phyloP scores from a whole-genome alignment of 257 asterid species.

The Solanum sitiens region DNA sequence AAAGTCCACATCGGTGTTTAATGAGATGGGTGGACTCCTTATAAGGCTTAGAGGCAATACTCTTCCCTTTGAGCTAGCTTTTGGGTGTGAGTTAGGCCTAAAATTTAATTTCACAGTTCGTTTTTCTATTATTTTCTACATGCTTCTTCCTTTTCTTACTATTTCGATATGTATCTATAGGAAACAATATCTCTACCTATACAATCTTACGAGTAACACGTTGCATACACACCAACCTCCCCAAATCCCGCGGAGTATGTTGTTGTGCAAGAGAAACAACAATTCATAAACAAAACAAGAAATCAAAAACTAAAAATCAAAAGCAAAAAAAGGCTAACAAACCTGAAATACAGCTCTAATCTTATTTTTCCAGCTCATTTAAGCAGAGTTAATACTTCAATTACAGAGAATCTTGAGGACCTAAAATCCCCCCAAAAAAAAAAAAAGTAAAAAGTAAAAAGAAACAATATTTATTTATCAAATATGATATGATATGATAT shows the following conservation, averaged over 20 bases:
- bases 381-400: not conserved
- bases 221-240: not conserved
- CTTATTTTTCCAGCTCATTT: slow-evolving; percentile 45
- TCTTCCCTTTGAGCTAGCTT: no score
- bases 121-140: no score
- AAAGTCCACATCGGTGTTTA: no score
- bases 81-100: no score
- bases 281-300: not conserved
- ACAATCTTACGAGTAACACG: no score
- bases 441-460: not conserved
- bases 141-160: not conserved
- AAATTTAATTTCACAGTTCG: no score
- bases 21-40: no score
- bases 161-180: not conserved
- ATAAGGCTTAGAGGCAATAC: no score
- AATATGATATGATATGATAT: not conserved
- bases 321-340: slow-evolving; percentile 1
- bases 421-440: not conserved
- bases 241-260: not conserved
- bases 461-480: not conserved
- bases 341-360: slow-evolving; percentile 55
- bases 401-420: not conserved
- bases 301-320: not conserved
- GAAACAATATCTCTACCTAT: not conserved
- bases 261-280: not conserved